These are phyloP conservation scores for Coemansia asiatica DNA, from an alignment of 192 early-diverging fungal species.

Conservation along the genomic window DNA sequence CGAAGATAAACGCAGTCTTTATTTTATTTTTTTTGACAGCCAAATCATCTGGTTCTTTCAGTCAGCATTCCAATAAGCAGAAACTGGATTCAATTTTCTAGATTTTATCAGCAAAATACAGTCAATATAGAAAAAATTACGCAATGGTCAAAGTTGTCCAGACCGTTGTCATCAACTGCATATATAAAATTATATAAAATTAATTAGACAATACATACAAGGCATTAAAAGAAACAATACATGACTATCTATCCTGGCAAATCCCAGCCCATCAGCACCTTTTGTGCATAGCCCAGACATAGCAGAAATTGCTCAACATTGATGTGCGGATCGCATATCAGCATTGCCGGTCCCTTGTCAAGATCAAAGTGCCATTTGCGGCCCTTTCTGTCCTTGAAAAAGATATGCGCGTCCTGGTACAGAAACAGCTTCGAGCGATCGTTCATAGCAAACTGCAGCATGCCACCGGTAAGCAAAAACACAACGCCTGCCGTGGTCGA, in stretches of 20 bases:
- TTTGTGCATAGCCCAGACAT: constrained; percentile 45
- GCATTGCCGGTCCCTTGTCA: constrained; percentile 41
- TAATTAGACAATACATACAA: no score
- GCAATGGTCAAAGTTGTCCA: background rate
- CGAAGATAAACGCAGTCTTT: no score
- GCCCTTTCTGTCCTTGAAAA: constrained; percentile 8
- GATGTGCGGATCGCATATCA: constrained; percentile 40
- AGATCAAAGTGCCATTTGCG: constrained; percentile 54
- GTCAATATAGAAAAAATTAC: no score
- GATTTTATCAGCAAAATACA: no score
- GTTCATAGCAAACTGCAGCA: constrained; percentile 50
- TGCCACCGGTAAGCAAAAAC: constrained; percentile 49
- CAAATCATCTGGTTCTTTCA: no score
- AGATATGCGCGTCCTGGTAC: constrained; percentile 29
- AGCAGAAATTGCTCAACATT: constrained; percentile 47
- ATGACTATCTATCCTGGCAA: constrained; percentile 10
- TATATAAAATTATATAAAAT: background rate
- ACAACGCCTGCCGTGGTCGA: constrained; percentile 41
- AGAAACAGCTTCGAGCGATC: constrained; percentile 51
- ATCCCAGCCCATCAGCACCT: constrained; percentile 39
- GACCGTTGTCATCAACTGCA: background rate
- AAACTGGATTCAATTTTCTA: no score
- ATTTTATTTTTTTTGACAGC: no score
- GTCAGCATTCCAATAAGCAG: no score
- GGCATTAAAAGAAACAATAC: background rate